phyloP scores from a whole-genome alignment of 495 filamentous ascomycete genomes.

The Darksidea phi region DNA sequence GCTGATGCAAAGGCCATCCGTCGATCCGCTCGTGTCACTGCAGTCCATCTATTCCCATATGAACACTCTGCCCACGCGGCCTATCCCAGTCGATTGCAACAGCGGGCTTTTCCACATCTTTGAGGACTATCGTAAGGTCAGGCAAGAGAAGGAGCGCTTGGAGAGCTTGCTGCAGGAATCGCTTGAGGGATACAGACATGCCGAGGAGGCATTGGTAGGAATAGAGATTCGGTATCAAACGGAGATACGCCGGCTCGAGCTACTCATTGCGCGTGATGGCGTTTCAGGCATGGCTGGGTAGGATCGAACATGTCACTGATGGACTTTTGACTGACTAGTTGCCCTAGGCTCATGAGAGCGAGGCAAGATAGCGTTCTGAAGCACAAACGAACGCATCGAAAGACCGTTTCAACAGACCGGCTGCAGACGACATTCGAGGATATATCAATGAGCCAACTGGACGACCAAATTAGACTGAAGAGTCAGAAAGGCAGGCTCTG shows the following conservation, averaged over 20 bases:
- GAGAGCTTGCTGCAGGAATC: conserved; percentile 21
- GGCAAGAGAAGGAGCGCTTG: conserved; percentile 31
- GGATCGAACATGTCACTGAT: no score
- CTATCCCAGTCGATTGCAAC: conserved; percentile 37
- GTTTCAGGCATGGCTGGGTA: no score
- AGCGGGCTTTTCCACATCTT: conserved; percentile 38
- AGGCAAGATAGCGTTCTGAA: conserved; percentile 38
- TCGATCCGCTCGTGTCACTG: conserved; percentile 35
- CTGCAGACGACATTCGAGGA: conserved; percentile 31
- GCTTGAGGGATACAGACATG: conserved; percentile 18
- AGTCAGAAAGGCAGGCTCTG: conserved; percentile 35
- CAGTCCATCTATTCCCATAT: conserved; percentile 30
- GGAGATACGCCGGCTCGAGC: conserved; percentile 41
- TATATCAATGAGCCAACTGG: conserved; percentile 25
- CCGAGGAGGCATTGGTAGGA: conserved; percentile 29
- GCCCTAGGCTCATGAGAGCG: conserved; percentile 38
- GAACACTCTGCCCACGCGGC: conserved; percentile 18
- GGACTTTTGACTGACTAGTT: conserved; percentile 26
- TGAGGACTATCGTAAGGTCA: conserved; percentile 37
- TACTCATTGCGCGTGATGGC: conserved; percentile 27
- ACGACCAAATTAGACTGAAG: conserved; percentile 28
- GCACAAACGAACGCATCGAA: conserved; percentile 18
- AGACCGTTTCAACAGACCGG: conserved; percentile 7
- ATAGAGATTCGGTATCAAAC: conserved; percentile 33
- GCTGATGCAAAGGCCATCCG: conserved; percentile 15